Conservation (phyloP, 352 stramenopile species). For the Thalassiosira livingstoniorum region DNA sequence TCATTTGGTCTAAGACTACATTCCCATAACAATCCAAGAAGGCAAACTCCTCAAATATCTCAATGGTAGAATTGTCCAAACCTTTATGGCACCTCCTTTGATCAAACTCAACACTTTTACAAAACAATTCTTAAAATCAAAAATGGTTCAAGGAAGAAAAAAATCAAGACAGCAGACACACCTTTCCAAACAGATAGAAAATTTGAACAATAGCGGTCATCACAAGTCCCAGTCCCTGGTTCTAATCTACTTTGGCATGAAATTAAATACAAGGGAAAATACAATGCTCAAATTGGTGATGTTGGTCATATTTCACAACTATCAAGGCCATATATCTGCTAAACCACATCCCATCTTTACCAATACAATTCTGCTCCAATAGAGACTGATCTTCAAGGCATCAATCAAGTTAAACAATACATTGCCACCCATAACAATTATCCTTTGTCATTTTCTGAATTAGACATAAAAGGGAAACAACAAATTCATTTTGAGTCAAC, state of each 20-base stretch:
- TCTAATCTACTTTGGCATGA: constrained; percentile 6
- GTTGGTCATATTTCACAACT: constrained; percentile 34
- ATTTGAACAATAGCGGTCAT: constrained; percentile 28
- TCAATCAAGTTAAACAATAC: constrained; percentile 17
- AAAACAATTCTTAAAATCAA: constrained; percentile 31
- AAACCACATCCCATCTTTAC: constrained; percentile 5
- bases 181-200: constrained; percentile 36
- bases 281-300: constrained; percentile 14
- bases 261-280: constrained; percentile 22
- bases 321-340: constrained; percentile 31
- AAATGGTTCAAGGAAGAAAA: constrained; percentile 4
- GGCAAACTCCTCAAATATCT: constrained; percentile 31
- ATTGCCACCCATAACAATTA: constrained; percentile 38
- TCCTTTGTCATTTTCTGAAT: constrained; percentile 39
- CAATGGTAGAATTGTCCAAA: constrained; percentile 36
- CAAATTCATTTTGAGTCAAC: no score
- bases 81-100: constrained; percentile 3
- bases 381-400: constrained; percentile 15
- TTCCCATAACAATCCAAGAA: constrained; percentile 30
- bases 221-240: constrained; percentile 13
- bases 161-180: constrained; percentile 26
- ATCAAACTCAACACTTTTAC: constrained; percentile 48
- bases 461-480: neutral
- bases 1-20: constrained; percentile 14
- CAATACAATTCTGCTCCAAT: constrained; percentile 27